phyloP scores from a whole-genome alignment of 2,329 filamentous ascomycete species.

The Cytospora piceicola region DNA sequence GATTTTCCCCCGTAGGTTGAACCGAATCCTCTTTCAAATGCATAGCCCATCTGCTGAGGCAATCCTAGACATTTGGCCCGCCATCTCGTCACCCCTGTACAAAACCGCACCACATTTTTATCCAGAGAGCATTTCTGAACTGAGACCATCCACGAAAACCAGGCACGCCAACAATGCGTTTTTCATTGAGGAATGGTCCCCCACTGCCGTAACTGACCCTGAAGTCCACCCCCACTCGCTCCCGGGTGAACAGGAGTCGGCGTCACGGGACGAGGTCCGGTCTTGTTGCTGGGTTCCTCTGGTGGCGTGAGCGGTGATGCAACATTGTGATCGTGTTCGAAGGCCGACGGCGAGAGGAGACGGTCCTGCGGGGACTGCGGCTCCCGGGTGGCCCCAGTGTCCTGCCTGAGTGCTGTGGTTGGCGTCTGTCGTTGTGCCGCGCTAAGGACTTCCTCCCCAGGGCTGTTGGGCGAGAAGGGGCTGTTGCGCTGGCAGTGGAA shows the following conservation, averaged over 20 bases:
- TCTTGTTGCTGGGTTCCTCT: not conserved
- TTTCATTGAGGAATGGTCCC: not conserved
- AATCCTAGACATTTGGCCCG: not conserved
- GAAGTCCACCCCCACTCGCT: not conserved
- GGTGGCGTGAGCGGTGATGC: not conserved
- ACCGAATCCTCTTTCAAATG: not conserved
- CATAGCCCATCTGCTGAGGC: not conserved
- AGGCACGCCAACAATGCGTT: not conserved
- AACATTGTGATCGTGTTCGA: not conserved
- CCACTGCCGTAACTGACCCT: not conserved
- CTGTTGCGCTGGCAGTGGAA: not conserved
- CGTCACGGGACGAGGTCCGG: not conserved
- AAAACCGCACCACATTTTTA: too few relatives aligned
- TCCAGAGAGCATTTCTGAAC: too few relatives aligned
- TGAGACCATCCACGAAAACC: not conserved
- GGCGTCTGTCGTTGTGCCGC: not conserved
- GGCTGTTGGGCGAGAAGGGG: conserved; percentile 4
- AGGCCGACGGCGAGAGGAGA: not conserved
- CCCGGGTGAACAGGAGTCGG: not conserved
- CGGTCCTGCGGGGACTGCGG: not conserved
- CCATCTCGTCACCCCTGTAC: not conserved
- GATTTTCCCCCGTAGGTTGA: too few relatives aligned
- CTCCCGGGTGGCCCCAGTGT: not conserved
- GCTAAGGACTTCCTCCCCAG: not conserved
- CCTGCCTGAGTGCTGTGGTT: not conserved